phyloP scores from a whole-genome alignment of 768 basidiomycete genomes.

The Clathrus columnatus region DNA sequence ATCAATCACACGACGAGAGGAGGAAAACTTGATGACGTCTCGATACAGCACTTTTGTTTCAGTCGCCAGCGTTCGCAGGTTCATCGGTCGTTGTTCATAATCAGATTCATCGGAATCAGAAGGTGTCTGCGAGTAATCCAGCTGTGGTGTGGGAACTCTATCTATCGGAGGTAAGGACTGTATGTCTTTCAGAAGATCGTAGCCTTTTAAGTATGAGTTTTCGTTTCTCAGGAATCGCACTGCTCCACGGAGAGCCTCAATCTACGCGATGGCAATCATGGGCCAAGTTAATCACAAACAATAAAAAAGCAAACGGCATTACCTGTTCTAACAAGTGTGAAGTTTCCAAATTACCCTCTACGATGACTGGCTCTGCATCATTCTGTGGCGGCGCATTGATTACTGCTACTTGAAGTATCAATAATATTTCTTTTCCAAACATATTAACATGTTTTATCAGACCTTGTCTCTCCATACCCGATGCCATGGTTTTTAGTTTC shows the following conservation, averaged over 20 bases:
- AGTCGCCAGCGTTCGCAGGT: slow-evolving; percentile 59
- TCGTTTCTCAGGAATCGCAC: slow-evolving; percentile 90
- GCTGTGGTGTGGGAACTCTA: slow-evolving; percentile 53
- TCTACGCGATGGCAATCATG: slow-evolving; percentile 43
- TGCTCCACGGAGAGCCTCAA: slow-evolving; percentile 85
- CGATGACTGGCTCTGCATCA: slow-evolving; percentile 53
- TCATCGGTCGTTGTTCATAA: slow-evolving; percentile 19
- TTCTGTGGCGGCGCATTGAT: slow-evolving; percentile 32
- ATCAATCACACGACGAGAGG: slow-evolving; percentile 80
- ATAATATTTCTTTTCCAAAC: too few relatives aligned
- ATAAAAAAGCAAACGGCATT: slow-evolving; percentile 9
- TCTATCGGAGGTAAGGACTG: slow-evolving; percentile 62
- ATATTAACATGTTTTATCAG: slow-evolving; percentile 17
- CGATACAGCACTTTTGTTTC: slow-evolving; percentile 83
- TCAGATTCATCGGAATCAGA: slow-evolving; percentile 63
- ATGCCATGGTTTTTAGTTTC: slow-evolving; percentile 63
- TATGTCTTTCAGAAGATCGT: slow-evolving; percentile 80
- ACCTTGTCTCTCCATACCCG: slow-evolving; percentile 68
- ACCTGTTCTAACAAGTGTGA: slow-evolving; percentile 87
- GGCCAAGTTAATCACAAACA: slow-evolving; percentile 4
- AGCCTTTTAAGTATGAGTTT: slow-evolving; percentile 89
- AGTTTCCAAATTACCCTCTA: slow-evolving; percentile 80
- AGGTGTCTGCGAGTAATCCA: slow-evolving; percentile 46
- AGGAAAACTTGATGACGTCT: slow-evolving; percentile 82
- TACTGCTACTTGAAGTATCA: slow-evolving; percentile 31